Conservation (phyloP, 2,329 filamentous ascomycete genomes). For the Bimuria novae-zelandiae region DNA sequence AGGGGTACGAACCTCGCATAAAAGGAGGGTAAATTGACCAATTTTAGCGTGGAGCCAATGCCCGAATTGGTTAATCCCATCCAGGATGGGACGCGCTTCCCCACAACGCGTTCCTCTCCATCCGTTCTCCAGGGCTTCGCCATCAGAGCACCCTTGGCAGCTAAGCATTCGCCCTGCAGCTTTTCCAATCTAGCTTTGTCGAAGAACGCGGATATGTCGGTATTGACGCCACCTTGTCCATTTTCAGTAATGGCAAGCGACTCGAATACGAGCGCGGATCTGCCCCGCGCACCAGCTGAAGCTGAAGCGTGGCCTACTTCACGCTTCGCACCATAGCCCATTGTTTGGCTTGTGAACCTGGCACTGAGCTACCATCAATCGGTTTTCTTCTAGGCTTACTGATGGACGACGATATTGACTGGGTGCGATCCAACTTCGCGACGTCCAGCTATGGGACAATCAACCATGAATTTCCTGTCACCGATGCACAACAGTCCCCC, state of each 20-base stretch:
- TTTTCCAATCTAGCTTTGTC: not conserved
- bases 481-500: not conserved
- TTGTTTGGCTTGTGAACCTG: not conserved
- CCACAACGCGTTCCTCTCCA: too few species aligned
- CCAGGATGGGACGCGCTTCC: not conserved
- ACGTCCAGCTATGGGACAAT: constrained; percentile 8
- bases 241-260: not conserved
- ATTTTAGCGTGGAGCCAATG: not conserved
- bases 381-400: not conserved
- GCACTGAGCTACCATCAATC: not conserved
- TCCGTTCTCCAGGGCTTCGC: not conserved
- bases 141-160: not conserved
- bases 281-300: not conserved
- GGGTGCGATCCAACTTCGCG: constrained; percentile 1
- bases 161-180: not conserved
- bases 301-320: too few species aligned
- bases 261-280: not conserved
- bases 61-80: not conserved
- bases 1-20: not conserved
- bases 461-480: not conserved
- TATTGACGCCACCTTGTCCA: not conserved
- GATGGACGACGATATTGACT: constrained; percentile 10
- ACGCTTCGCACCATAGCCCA: too few species aligned
- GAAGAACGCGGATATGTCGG: not conserved
- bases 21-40: not conserved